Conservation (phyloP, 176 grass and related monocot species). For the Dactylis glomerata region DNA sequence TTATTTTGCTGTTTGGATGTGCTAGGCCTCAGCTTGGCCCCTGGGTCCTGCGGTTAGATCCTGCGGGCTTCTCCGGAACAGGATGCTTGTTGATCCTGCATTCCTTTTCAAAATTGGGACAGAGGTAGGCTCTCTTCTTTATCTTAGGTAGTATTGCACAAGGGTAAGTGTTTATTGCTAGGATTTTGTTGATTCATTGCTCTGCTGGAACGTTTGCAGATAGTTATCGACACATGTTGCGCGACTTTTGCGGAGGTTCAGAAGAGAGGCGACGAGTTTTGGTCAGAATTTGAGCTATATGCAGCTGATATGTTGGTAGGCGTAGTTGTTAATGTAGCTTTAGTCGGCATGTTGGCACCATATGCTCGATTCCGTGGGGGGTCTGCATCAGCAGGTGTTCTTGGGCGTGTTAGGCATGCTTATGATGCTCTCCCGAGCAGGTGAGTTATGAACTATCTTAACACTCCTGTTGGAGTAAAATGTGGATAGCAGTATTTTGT, state of each 20-base stretch:
- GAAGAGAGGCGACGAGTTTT: conserved; percentile 93
- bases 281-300: conserved; percentile 95
- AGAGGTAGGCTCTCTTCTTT: conserved; percentile 35
- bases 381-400: conserved; percentile 65
- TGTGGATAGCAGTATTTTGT: neutral
- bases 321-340: conserved; percentile 87
- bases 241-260: conserved; percentile 90
- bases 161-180: neutral
- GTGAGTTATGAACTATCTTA: conserved; percentile 32
- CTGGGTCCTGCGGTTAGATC: conserved; percentile 59
- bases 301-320: conserved; percentile 89
- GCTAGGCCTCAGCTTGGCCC: conserved; percentile 77
- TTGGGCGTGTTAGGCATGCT: conserved; percentile 61
- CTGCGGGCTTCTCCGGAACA: conserved; percentile 63
- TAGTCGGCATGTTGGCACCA: conserved; percentile 95
- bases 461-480: neutral
- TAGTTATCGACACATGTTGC: conserved; percentile 90
- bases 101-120: conserved; percentile 98
- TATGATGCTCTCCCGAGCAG: conserved; percentile 95
- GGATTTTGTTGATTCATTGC: neutral
- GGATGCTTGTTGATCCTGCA: conserved; percentile 89
- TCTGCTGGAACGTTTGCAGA: conserved; percentile 44
- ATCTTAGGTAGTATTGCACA: neutral
- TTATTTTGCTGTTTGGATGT: conserved; percentile 4
- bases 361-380: conserved; percentile 68